phyloP scores from a whole-genome alignment of 2,329 filamentous ascomycete genomes.

The Fusarium annulatum region DNA sequence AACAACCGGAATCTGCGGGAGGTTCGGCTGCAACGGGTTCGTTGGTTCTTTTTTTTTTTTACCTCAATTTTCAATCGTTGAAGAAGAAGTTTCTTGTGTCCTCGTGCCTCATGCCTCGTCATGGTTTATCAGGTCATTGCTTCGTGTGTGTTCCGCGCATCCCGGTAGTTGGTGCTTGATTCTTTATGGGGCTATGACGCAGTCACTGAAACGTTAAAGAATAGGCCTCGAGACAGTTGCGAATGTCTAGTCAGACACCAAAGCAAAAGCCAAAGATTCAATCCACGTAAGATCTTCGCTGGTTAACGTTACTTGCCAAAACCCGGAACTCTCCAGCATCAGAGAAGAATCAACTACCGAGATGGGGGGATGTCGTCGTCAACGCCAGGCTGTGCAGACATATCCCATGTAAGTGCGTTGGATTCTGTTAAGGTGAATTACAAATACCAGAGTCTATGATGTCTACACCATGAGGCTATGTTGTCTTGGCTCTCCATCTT shows the following conservation, averaged over 20 bases:
- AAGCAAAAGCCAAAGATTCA: constrained; percentile 5
- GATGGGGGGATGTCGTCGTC: constrained; percentile 18
- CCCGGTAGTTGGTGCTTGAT: constrained; percentile 21
- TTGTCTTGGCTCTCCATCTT: constrained; percentile 3
- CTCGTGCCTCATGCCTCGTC: constrained; percentile 5
- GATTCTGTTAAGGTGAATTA: neutral
- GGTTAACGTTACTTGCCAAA: constrained; percentile 10
- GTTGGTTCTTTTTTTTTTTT: neutral
- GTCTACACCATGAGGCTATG: constrained; percentile 7
- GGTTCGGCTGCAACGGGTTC: constrained; percentile 33
- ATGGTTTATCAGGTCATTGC: constrained; percentile 7
- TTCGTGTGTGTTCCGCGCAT: constrained; percentile 24
- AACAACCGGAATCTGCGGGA: constrained; percentile 34
- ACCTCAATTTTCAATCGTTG: neutral
- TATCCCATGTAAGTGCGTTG: constrained; percentile 4
- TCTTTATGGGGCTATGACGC: constrained; percentile 37
- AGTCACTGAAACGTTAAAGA: constrained; percentile 24
- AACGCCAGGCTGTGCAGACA: constrained; percentile 27
- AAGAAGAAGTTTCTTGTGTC: neutral
- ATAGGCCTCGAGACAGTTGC: neutral
- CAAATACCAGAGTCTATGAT: constrained; percentile 24
- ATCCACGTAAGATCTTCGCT: constrained; percentile 23
- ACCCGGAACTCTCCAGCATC: constrained; percentile 5
- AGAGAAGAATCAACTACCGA: constrained; percentile 2
- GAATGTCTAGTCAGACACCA: constrained; percentile 6